Evolutionary conservation across 2,329 filamentous ascomycete species (phyloP).

Genomic region (Plenodomus tracheiphilus): DNA sequence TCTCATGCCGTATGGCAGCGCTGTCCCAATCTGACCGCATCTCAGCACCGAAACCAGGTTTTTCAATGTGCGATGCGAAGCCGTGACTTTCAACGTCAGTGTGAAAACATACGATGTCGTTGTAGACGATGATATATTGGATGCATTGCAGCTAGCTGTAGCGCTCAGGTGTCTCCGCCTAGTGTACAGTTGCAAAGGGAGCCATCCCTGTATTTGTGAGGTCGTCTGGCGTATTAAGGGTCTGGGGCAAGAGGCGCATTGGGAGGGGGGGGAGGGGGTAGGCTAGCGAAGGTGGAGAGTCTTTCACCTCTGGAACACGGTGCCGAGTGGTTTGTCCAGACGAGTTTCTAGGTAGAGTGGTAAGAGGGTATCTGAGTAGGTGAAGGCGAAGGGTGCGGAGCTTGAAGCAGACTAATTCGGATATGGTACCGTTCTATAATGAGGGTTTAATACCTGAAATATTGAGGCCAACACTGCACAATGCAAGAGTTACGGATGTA

Average conservation of each 20-base stretch:
- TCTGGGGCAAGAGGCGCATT: no score
- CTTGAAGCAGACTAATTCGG: constrained; percentile 17
- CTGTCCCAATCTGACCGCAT: constrained; percentile 1
- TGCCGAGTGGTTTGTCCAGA: constrained; percentile 4
- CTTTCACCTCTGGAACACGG: no score
- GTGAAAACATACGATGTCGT: background rate
- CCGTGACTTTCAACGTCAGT: constrained; percentile 2
- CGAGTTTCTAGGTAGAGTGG: background rate
- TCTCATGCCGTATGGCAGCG: background rate
- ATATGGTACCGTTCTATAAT: constrained; percentile 11
- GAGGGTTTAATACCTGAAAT: background rate
- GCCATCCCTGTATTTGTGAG: no score
- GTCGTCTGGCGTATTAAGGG: no score
- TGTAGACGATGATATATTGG: background rate
- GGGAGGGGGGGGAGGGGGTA: no score
- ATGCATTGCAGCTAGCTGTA: no score
- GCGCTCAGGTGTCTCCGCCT: no score
- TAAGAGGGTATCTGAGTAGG: background rate
- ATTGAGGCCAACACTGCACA: background rate
- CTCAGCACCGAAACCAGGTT: background rate
- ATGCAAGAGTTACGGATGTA: constrained; percentile 5
- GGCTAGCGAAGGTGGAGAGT: no score
- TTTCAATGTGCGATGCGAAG: background rate
- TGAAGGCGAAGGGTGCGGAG: background rate
- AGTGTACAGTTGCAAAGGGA: no score